phyloP scores from a whole-genome alignment of 2,329 filamentous ascomycete species.

The Paraconiothyrium sp. region DNA sequence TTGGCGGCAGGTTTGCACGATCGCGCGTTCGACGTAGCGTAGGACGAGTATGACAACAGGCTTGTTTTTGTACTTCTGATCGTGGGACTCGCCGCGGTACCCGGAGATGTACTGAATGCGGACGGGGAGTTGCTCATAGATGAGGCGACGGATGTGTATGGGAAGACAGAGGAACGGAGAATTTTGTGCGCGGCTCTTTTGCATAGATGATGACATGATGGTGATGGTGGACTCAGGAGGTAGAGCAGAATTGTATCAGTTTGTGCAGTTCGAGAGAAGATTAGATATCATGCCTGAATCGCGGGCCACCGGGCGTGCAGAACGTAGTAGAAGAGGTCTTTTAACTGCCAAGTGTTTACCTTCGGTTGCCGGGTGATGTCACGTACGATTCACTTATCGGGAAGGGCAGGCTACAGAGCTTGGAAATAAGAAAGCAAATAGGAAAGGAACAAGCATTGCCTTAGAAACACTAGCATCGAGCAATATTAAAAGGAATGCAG shows the following conservation, averaged over 20 bases:
- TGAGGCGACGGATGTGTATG: background rate
- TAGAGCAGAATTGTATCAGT: too few species aligned
- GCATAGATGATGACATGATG: background rate
- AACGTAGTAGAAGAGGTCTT: too few species aligned
- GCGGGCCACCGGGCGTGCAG: too few species aligned
- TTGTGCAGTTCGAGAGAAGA: too few species aligned
- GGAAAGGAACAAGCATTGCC: background rate
- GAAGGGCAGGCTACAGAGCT: background rate
- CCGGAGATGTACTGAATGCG: background rate
- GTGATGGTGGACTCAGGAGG: background rate
- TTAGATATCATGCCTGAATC: too few species aligned
- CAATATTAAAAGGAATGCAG: too few species aligned
- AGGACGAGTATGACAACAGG: conserved; percentile 11
- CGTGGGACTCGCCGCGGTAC: background rate
- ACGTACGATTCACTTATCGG: too few species aligned
- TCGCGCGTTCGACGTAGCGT: conserved; percentile 8
- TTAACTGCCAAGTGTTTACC: background rate
- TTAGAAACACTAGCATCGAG: background rate
- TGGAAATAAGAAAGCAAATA: background rate
- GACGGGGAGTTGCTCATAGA: conserved; percentile 10
- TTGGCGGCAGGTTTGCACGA: conserved; percentile 11
- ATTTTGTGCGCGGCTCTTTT: background rate
- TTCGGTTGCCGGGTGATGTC: too few species aligned
- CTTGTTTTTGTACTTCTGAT: background rate
- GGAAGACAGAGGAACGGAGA: conserved; percentile 8